Percentiles rank a stretch among this genome's conserved stretches.
Conservation (phyloP, 768 basidiomycete species). For the Nevesoporus exiguus region DNA sequence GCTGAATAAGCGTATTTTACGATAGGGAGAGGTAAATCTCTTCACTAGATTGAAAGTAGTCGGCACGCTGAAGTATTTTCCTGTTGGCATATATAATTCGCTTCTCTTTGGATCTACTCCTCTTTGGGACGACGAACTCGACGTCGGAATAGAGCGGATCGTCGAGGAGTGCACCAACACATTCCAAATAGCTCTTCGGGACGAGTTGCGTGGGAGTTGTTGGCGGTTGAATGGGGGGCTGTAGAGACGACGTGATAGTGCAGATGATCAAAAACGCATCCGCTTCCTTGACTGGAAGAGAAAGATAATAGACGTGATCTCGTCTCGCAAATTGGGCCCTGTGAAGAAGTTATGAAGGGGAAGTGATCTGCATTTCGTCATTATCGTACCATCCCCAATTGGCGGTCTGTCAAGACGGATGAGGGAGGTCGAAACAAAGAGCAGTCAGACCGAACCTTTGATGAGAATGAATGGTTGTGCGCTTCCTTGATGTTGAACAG, state of each 20-base stretch:
- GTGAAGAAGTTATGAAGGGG: background rate
- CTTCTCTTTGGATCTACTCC: conserved; percentile 35
- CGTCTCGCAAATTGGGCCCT: conserved; percentile 81
- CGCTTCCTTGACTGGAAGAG: conserved; percentile 45
- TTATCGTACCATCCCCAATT: conserved; percentile 79
- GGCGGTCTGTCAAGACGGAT: conserved; percentile 49
- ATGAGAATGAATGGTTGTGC: conserved; percentile 76
- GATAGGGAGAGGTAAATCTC: background rate
- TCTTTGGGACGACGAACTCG: conserved; percentile 66
- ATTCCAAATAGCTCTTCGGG: conserved; percentile 63
- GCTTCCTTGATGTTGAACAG: conserved; percentile 72
- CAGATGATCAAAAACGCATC: conserved; percentile 78
- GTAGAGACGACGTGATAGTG: conserved; percentile 68
- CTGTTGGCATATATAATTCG: conserved; percentile 65
- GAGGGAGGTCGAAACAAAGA: conserved; percentile 5
- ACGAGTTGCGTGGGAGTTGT: conserved; percentile 49
- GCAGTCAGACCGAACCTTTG: conserved; percentile 42
- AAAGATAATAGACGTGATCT: conserved; percentile 64
- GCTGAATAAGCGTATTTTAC: background rate
- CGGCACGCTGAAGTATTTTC: conserved; percentile 62
- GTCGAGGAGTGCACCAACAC: conserved; percentile 71
- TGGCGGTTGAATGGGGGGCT: conserved; percentile 45
- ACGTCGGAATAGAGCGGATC: conserved; percentile 85
- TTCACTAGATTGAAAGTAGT: conserved; percentile 76
- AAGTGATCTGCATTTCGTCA: background rate